Percentiles rank a stretch among this genome's conserved stretches.
phyloP scores from a whole-genome alignment of 495 filamentous ascomycete species.

The Hypoxylon cercidicola region DNA sequence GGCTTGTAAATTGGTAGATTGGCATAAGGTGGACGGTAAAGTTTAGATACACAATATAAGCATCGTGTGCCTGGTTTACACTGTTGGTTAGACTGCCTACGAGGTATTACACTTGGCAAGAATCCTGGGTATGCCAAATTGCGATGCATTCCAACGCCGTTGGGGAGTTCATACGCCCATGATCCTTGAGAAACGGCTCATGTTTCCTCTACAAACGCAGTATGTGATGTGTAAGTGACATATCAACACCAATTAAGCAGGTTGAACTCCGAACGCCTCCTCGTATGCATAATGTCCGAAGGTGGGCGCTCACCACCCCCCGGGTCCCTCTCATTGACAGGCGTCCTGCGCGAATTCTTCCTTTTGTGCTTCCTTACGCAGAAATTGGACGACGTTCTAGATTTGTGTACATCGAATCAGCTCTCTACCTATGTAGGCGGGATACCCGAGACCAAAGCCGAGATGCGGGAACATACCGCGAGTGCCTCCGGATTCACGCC shows the following conservation, averaged over 20 bases:
- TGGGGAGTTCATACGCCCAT: conserved; percentile 11
- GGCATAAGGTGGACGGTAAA: conserved; percentile 6
- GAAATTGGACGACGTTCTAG: conserved; percentile 77
- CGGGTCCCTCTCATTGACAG: conserved; percentile 29
- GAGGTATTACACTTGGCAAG: too few species aligned
- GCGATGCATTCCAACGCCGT: conserved; percentile 11
- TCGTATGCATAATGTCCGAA: conserved; percentile 7
- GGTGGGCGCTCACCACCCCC: neutral
- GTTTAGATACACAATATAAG: too few species aligned
- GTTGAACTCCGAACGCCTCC: conserved; percentile 31
- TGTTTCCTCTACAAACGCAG: conserved; percentile 17
- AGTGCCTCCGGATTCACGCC: conserved; percentile 96
- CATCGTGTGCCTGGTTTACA: too few species aligned
- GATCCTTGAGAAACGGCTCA: conserved; percentile 20
- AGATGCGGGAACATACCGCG: conserved; percentile 70
- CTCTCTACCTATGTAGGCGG: neutral
- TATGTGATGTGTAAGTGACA: too few species aligned
- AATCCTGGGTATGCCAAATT: neutral
- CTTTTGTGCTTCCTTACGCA: conserved; percentile 70
- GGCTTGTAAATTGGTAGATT: conserved; percentile 24
- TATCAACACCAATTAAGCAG: too few species aligned
- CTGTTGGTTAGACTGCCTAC: too few species aligned
- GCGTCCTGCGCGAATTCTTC: conserved; percentile 46
- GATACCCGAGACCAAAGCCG: too few species aligned
- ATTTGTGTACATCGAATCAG: neutral